Percentiles rank a stretch among this genome's conserved stretches.
Evolutionary conservation across 352 stramenopile species (phyloP).

Genomic region (Phytophthora aleatoria): DNA sequence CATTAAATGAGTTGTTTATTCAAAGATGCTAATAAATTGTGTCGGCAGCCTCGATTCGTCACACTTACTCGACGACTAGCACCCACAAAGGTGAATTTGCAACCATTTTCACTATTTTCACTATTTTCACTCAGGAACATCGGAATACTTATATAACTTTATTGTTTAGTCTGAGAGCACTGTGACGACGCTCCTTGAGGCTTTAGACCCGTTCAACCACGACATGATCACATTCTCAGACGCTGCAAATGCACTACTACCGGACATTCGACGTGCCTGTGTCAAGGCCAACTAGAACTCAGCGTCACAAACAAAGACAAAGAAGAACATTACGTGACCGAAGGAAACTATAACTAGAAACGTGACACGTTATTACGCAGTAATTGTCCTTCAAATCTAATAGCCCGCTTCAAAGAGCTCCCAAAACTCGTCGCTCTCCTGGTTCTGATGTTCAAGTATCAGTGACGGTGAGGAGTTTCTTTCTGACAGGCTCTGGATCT

Average conservation of each 20-base stretch:
- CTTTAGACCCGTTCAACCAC: slow-evolving; percentile 68
- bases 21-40: neutral
- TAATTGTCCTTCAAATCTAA: slow-evolving; percentile 26
- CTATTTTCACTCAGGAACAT: too few relatives aligned
- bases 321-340: slow-evolving; percentile 9
- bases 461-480: slow-evolving; percentile 3
- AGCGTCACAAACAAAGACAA: slow-evolving; percentile 24
- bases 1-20: too few relatives aligned
- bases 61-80: slow-evolving; percentile 40
- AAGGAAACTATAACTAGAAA: slow-evolving; percentile 1
- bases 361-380: slow-evolving; percentile 1
- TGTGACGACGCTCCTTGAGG: slow-evolving; percentile 50
- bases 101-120: too few relatives aligned
- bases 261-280: slow-evolving; percentile 33
- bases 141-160: too few relatives aligned
- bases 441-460: slow-evolving; percentile 30
- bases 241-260: slow-evolving; percentile 41
- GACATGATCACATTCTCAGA: slow-evolving; percentile 84
- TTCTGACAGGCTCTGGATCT: slow-evolving; percentile 12
- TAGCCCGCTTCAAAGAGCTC: slow-evolving; percentile 62
- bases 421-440: slow-evolving; percentile 70
- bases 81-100: slow-evolving; percentile 34
- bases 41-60: slow-evolving; percentile 38
- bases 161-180: slow-evolving; percentile 23
- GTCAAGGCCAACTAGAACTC: slow-evolving; percentile 13